Base-by-base conservation (phyloP, 2,329 filamentous ascomycete species). In the Chaetomiaceae sp. region DNA sequence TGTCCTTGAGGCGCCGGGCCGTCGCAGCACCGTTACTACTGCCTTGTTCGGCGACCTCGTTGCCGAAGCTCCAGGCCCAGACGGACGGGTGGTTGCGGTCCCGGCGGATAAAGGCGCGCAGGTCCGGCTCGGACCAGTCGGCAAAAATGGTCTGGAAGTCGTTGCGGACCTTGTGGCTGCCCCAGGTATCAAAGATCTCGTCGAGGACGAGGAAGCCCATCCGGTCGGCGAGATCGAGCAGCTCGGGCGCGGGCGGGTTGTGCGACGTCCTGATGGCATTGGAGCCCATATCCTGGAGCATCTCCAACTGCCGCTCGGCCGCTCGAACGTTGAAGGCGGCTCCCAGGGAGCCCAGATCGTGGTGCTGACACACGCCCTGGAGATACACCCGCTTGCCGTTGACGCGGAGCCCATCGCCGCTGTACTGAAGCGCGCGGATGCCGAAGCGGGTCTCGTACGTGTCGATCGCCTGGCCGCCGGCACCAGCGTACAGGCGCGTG, bases 71-170 rank as follows among this genome's bases (percentile, higher is more conserved):
- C 78, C 78, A 80, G 1, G 68, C 67, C 25, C 78, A 66, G 20
- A 81, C 66, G 1, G 77, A 79, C 3, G 78, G 72, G 60, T 80
- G 77, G 59, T 81, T 81, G 16, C 77, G 69, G 62, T 81, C 78
- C 7, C 78, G 73, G 4, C 76, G 71, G n/a, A 81, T 59, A 52
- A 80, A 75, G 1, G 72, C 59, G 0, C 78, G 73, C 5, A 79
- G 67, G 50, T 80, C 77, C 0, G 75, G 67, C 65, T 81, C 77
- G 54, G 75, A 69, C 78, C 78, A 81, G 43, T 80, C 77, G 0
- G 64, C 27, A 52, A 79, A 81, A 54, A 80, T 72, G 14, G 75
- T 59, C 55, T 78, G 73, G 58, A 75, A 80, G 60, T 80, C 78
- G 55, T 75, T 73, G 1, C 57, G 55, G 0, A 67, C 73, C 61